Conservation (phyloP, 1,284 basidiomycete species). For the Puccinia triticina region DNA sequence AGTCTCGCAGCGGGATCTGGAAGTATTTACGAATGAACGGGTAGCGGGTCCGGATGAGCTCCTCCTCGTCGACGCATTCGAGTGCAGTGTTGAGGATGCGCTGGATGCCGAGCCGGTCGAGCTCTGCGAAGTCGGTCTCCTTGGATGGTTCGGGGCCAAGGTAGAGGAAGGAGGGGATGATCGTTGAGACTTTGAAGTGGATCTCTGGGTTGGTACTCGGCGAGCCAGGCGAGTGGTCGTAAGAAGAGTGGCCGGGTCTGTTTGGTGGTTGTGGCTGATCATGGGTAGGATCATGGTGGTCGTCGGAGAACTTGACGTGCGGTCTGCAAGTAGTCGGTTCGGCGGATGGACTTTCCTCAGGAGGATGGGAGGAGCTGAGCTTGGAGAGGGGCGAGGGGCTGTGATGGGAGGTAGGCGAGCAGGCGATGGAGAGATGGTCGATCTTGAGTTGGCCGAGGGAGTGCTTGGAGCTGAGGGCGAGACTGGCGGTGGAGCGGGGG, state of each 20-base stretch:
- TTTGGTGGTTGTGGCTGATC: background rate
- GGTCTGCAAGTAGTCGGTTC: background rate
- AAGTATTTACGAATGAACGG: slow-evolving; percentile 71
- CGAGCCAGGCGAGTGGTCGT: slow-evolving; percentile 6
- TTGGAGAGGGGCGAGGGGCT: background rate
- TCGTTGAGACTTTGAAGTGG: slow-evolving; percentile 77
- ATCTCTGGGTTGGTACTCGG: slow-evolving; percentile 14
- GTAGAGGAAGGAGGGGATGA: slow-evolving; percentile 85
- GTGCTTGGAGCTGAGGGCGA: background rate
- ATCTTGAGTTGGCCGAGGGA: slow-evolving; percentile 16
- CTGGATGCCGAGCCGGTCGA: slow-evolving; percentile 76
- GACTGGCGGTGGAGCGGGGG: slow-evolving; percentile 14
- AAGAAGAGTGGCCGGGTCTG: background rate
- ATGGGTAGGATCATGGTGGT: background rate
- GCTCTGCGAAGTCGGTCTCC: slow-evolving; percentile 72
- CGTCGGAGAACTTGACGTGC: background rate
- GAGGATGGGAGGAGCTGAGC: background rate
- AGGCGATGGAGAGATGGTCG: background rate
- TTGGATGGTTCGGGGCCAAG: slow-evolving; percentile 84
- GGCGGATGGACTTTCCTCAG: background rate
- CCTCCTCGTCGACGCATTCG: slow-evolving; percentile 79
- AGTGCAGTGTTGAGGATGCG: slow-evolving; percentile 86
- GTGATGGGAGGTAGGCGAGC: background rate
- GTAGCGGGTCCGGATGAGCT: slow-evolving; percentile 60
- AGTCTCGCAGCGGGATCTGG: slow-evolving; percentile 88